A percentile compares a stretch with the other conserved stretches of the same genome.
phyloP scores from a whole-genome alignment of 1,139 yeast species.

The Scheffersomyces titani region DNA sequence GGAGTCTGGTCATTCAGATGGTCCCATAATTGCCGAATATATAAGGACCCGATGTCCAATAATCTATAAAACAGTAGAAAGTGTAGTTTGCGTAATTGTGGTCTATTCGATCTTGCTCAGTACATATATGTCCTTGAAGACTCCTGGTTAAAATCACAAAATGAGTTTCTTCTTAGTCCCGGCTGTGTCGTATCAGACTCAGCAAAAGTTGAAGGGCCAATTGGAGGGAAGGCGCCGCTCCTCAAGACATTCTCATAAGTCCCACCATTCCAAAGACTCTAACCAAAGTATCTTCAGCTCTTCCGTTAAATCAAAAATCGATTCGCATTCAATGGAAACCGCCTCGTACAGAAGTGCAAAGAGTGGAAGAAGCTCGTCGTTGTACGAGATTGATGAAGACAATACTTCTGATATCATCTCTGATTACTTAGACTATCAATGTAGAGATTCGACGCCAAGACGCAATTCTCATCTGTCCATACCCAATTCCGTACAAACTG shows the following conservation, averaged over 20 bases:
- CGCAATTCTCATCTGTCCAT: not conserved
- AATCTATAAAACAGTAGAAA: not conserved
- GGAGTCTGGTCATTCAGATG: not conserved
- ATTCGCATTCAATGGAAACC: not conserved
- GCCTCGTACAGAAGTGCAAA: not conserved
- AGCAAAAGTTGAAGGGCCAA: conserved; percentile 18
- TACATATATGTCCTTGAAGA: not conserved
- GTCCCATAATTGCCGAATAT: not conserved
- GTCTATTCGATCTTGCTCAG: not conserved
- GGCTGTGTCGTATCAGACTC: conserved; percentile 19
- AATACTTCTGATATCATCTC: not conserved
- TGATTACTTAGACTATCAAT: not conserved
- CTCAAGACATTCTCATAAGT: not conserved
- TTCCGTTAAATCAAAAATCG: not conserved
- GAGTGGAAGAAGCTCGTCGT: not conserved
- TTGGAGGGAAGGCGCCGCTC: conserved; percentile 7
- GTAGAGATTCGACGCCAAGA: not conserved
- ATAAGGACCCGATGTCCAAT: not conserved
- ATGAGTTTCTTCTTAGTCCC: conserved; percentile 19
- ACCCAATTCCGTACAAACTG: not conserved
- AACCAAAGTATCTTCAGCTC: not conserved
- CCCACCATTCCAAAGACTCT: not conserved
- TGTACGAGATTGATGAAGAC: not conserved
- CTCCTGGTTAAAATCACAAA: not conserved
- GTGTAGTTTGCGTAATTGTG: not conserved